Evolutionary conservation across 768 basidiomycete species (phyloP).

Genomic region (Tylopilus balloui): DNA sequence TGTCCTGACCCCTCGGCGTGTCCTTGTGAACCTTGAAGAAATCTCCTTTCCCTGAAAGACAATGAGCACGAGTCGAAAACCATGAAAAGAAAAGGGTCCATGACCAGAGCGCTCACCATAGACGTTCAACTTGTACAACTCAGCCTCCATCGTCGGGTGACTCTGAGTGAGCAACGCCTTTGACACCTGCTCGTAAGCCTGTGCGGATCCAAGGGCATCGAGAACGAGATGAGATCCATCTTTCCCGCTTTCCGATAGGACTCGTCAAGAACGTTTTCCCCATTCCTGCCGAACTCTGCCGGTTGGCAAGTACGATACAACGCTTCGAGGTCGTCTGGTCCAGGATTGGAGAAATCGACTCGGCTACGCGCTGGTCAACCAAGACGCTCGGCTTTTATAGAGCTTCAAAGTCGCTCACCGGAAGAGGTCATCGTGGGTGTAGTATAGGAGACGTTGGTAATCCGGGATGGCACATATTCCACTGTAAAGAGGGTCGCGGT

Average conservation of each 20-base stretch:
- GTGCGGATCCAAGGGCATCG: conserved; percentile 7
- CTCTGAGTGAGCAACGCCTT: conserved; percentile 2
- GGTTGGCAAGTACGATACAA: conserved; percentile 6
- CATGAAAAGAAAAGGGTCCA: background rate
- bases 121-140: conserved; percentile 46
- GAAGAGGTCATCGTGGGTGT: background rate
- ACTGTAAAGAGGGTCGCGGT: background rate
- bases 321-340: background rate
- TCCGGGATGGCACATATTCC: background rate
- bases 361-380: background rate
- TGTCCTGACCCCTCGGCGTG: conserved; percentile 35
- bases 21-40: conserved; percentile 13
- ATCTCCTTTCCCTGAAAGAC: background rate
- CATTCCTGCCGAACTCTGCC: conserved; percentile 4
- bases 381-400: background rate
- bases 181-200: background rate
- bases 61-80: background rate
- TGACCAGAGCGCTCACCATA: conserved; percentile 31
- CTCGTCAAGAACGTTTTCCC: conserved; percentile 2
- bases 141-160: conserved; percentile 5
- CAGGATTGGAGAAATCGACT: background rate
- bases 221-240: conserved; percentile 36
- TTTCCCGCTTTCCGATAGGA: conserved; percentile 42
- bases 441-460: background rate
- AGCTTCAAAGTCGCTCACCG: background rate